Conservation (phyloP, 495 filamentous ascomycete genomes). For the Tuber indicum region DNA sequence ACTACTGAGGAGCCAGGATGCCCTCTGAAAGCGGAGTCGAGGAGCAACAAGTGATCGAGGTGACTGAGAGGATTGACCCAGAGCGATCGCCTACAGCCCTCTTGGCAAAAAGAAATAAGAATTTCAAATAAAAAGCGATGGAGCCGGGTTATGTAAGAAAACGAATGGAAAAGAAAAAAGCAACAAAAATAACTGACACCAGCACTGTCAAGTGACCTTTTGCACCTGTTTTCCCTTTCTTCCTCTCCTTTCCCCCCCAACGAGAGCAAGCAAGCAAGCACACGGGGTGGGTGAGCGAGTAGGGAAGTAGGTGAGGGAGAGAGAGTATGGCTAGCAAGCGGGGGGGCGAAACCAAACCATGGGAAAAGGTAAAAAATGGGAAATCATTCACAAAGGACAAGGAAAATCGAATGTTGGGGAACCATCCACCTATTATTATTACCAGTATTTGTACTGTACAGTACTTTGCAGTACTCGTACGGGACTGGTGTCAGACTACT, state of each 20-base stretch:
- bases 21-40: slow-evolving; percentile 10
- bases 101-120: slow-evolving; percentile 14
- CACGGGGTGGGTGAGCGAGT: neutral
- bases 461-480: too few relatives aligned
- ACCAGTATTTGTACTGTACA: neutral
- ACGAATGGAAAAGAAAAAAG: neutral
- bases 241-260: neutral
- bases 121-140: neutral
- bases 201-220: slow-evolving; percentile 19
- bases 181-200: slow-evolving; percentile 11
- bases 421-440: neutral
- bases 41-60: slow-evolving; percentile 21
- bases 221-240: neutral
- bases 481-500: neutral
- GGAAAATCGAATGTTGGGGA: neutral
- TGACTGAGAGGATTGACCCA: slow-evolving; percentile 28
- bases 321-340: neutral
- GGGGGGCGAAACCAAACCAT: neutral
- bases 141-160: slow-evolving; percentile 21
- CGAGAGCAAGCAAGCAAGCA: neutral
- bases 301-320: neutral
- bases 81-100: slow-evolving; percentile 23
- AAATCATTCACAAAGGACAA: neutral
- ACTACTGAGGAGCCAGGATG: slow-evolving; percentile 4
- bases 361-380: neutral